Evolutionary conservation across 2,329 filamentous ascomycete genomes (phyloP).

Genomic region (Botryotinia globosa): DNA sequence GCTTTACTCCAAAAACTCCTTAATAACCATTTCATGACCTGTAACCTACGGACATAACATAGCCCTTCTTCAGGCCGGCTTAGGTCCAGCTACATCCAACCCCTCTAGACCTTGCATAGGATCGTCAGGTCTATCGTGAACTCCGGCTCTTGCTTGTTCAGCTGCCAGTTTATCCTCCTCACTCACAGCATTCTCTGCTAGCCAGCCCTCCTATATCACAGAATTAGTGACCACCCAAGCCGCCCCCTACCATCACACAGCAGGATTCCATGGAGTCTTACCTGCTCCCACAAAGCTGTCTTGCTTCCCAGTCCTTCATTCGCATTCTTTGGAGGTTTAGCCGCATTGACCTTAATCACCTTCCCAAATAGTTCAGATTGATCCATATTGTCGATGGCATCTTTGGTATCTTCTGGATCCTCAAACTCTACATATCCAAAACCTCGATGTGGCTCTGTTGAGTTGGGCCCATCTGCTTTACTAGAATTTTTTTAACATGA

Average conservation of each 20-base stretch:
- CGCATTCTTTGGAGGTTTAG: slow-evolving; percentile 86
- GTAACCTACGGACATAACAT: neutral
- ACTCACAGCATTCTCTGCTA: slow-evolving; percentile 81
- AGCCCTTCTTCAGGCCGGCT: slow-evolving; percentile 56
- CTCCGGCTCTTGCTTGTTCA: slow-evolving; percentile 51
- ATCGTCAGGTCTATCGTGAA: slow-evolving; percentile 62
- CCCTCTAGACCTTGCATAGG: slow-evolving; percentile 96
- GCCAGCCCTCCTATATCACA: slow-evolving; percentile 77
- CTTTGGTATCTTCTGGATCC: slow-evolving; percentile 76
- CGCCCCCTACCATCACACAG: neutral
- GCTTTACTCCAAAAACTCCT: slow-evolving; percentile 29
- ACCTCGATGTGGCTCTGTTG: slow-evolving; percentile 77
- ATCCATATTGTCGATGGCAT: slow-evolving; percentile 99
- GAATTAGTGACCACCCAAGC: slow-evolving; percentile 21
- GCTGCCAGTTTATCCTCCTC: slow-evolving; percentile 70
- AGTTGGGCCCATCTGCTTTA: slow-evolving; percentile 78
- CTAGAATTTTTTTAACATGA: slow-evolving; percentile 28
- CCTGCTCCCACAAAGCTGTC: slow-evolving; percentile 96
- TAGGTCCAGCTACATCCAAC: slow-evolving; percentile 90
- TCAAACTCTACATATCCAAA: slow-evolving; percentile 98
- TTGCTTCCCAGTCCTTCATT: slow-evolving; percentile 88
- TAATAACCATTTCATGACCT: slow-evolving; percentile 21
- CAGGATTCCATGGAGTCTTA: slow-evolving; percentile 44
- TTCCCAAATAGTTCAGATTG: slow-evolving; percentile 92
- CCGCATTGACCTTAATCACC: slow-evolving; percentile 85